Evolutionary conservation across 2,329 filamentous ascomycete genomes (phyloP), one percentile per base, ranked within the genome.

Genomic region (Immersiporthe knoxdaviesiana): DNA sequence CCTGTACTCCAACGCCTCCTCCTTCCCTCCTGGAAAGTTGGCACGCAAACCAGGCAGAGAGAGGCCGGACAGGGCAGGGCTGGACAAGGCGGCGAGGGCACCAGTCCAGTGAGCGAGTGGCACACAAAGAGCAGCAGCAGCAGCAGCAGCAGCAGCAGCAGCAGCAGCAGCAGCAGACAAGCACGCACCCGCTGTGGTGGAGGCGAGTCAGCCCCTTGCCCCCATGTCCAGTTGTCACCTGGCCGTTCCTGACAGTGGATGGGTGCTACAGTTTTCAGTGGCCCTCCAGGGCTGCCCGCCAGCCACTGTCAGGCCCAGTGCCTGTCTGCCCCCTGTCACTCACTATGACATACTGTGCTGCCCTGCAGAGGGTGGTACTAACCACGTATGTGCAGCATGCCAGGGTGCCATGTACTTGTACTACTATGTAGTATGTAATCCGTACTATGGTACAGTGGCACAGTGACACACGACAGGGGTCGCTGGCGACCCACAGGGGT

Each of bases 181-280:
- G 50, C 52, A 30, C 27, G 24, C 24, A 56, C 52, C 52, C 52
- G 52, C 52, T 56, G 44, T 47, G 24, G 52, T 16, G 52, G 52
- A 56, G 52, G 52, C 52, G 24, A 56, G 52, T 30, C 52, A 16
- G 52, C 52, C 52, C 52, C 52, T 56, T n/a, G 44, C 11, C 27
- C 24, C 52, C 52, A 56, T 56, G 52, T 30, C 27, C 24, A 56
- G 52, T 24, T 56, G 24, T 56, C 52, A 56, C 52, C 52, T 56
- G 52, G 24, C 24, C 52, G 52, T 56, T 56, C 52, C 52, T 54
- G 52, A 54, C 27, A 54, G 52, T 54, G 52, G 52, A 54, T 27
- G 52, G 44, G 12, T 54, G 12, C 52, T 54, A 16, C 24, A 16
- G 27, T 52, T 24, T 52, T 52, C 50, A 52, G 50, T 52, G 50